Base-by-base conservation (phyloP, 495 filamentous ascomycete genomes). In the Xylaria castorea region DNA sequence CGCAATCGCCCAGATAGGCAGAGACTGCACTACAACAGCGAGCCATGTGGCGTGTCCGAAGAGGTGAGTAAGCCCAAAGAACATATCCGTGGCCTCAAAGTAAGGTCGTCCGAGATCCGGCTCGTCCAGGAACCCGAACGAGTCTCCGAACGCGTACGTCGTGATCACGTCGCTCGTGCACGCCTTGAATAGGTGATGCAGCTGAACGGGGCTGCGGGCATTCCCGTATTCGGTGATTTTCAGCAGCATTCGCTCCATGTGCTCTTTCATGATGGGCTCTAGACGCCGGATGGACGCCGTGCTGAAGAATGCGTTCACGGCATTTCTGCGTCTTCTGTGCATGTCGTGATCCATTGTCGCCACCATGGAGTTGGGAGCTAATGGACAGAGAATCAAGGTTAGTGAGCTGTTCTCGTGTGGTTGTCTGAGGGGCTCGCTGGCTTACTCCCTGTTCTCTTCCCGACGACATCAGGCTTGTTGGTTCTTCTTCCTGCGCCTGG, bases 121-220 rank as follows among this genome's bases (percentile, higher is more conserved):
- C 27, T 16, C 12, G 20, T 58, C 11, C 32, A 80, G 73, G 67
- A 75, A 78, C 9, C 70, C 30, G 8, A 51, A 61, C 60, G 71
- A 69, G 11, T 73, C 72, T 30, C 70, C 79, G 30, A 78, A 80
- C 25, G 79, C 78, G 72, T 85, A 87, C 16, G 82, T 74, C 3
- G 80, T 79, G 62, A 87, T 86, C 40, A 87, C 77, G 74, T 88
- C 86, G 25, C 80, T 81, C 0, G 85, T 83, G 25, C 85, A 74
- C 2, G 82, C 80, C 27, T 77, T 77, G 57, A 83, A 85, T 0
- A 80, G 80, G 2, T 61, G 61, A 51, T 83, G 78, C 27, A 88
- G 70, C 20, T 77, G 74, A 0, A 87, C 20, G 25, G 20, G 27
- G 20, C 1, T 5, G 27, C 55, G 27, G 55, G 27, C 30, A 6